Percentiles rank a stretch among this genome's conserved stretches.
Conservation (phyloP, 495 filamentous ascomycete genomes). For the Staphylotrichum longicolle region DNA sequence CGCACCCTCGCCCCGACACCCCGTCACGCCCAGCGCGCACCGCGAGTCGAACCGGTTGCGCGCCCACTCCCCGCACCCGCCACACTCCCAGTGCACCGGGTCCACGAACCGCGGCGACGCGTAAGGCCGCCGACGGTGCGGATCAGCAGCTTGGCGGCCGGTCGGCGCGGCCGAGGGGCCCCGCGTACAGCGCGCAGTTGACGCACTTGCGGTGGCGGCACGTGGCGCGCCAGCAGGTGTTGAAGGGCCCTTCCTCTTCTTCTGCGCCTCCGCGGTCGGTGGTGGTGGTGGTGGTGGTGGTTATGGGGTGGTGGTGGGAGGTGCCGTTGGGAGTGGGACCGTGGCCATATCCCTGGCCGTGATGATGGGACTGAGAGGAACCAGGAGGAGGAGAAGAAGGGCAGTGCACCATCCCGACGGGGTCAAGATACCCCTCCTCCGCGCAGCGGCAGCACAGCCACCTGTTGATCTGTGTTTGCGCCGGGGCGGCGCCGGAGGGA, state of each 20-base stretch:
- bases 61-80: conserved; percentile 30
- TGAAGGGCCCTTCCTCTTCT: too few relatives aligned
- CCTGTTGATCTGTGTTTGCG: conserved; percentile 25
- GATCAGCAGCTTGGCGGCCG: conserved; percentile 13
- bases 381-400: neutral
- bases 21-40: conserved; percentile 17
- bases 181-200: conserved; percentile 25
- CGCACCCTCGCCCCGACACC: conserved; percentile 21
- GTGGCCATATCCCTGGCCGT: too few relatives aligned
- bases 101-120: conserved; percentile 28
- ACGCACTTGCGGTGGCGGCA: conserved; percentile 27
- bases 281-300: too few relatives aligned
- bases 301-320: neutral
- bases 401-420: conserved; percentile 28
- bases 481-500: neutral
- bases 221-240: conserved; percentile 15
- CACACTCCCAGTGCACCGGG: conserved; percentile 32
- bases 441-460: conserved; percentile 35
- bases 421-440: conserved; percentile 19
- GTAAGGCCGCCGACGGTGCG: conserved; percentile 30
- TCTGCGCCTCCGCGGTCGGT: too few relatives aligned
- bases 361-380: neutral
- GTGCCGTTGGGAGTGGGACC: neutral
- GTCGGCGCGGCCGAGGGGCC: conserved; percentile 4
- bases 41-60: conserved; percentile 24